A percentile compares a stretch with the other conserved stretches of the same genome.
Conservation (phyloP, 2,329 filamentous ascomycete species). For the Trichophyton mentagrophytes region DNA sequence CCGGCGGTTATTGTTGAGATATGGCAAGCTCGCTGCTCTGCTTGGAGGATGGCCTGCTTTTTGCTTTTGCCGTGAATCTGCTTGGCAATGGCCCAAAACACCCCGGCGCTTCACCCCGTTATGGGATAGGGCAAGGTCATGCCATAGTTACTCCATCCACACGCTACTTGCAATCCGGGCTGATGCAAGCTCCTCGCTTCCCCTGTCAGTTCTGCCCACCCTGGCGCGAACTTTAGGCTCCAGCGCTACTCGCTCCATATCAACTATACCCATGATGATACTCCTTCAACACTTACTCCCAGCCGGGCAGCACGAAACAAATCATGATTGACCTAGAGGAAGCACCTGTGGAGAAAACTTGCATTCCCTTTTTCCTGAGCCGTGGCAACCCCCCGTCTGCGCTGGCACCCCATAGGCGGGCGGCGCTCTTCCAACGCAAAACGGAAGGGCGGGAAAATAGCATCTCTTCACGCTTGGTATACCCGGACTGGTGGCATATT, state of each 20-base stretch:
- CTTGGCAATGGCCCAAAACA: conserved; percentile 1
- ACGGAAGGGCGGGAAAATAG: background rate
- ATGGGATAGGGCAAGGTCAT: background rate
- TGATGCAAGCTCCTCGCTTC: background rate
- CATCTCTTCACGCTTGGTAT: background rate
- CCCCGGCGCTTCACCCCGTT: background rate
- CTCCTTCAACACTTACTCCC: too few relatives aligned
- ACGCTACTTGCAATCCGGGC: background rate
- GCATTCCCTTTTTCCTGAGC: background rate
- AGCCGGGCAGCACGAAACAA: conserved; percentile 1
- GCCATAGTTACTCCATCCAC: background rate
- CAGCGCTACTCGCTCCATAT: background rate
- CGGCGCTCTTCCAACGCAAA: background rate
- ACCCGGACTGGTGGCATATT: background rate
- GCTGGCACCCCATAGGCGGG: background rate
- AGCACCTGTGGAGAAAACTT: background rate
- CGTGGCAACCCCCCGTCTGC: background rate
- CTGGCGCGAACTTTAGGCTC: conserved; percentile 1
- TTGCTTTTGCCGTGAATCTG: background rate
- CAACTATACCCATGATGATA: background rate
- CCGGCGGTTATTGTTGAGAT: background rate
- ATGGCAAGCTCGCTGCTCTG: background rate
- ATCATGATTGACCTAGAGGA: background rate
- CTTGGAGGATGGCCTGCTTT: background rate
- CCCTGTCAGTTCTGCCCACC: background rate